Evolutionary conservation across 768 basidiomycete species (phyloP).

Genomic region (Pulveroboletus sp.): DNA sequence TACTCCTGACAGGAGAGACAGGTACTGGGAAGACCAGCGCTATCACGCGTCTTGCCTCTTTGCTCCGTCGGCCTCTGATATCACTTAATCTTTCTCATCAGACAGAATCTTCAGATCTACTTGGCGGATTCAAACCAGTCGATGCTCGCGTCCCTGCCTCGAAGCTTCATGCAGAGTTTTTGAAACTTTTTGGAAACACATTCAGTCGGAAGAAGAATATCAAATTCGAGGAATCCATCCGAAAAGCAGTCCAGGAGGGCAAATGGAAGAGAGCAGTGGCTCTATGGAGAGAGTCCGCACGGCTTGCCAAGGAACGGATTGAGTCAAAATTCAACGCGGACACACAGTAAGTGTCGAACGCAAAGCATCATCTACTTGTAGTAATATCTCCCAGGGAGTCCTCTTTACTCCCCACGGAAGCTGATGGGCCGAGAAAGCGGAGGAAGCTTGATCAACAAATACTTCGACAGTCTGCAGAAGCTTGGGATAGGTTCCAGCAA

Average conservation of each 20-base stretch:
- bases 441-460: slow-evolving; percentile 53
- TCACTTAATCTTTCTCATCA: slow-evolving; percentile 95
- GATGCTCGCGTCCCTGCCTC: slow-evolving; percentile 79
- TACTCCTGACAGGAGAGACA: slow-evolving; percentile 93
- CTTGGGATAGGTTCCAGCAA: slow-evolving; percentile 65
- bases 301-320: slow-evolving; percentile 67
- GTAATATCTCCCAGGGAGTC: slow-evolving; percentile 9
- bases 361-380: background rate
- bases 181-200: slow-evolving; percentile 76
- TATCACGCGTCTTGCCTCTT: slow-evolving; percentile 78
- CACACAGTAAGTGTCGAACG: slow-evolving; percentile 17
- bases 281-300: slow-evolving; percentile 76
- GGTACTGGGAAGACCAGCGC: slow-evolving; percentile 98
- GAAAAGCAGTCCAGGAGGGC: slow-evolving; percentile 75
- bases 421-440: slow-evolving; percentile 60
- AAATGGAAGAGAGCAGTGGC: slow-evolving; percentile 83
- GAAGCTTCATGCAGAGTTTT: slow-evolving; percentile 66
- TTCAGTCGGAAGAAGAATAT: slow-evolving; percentile 90
- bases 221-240: slow-evolving; percentile 75
- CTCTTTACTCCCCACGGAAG: slow-evolving; percentile 32
- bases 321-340: slow-evolving; percentile 32
- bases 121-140: slow-evolving; percentile 96
- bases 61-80: slow-evolving; percentile 72
- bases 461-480: slow-evolving; percentile 42
- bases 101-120: slow-evolving; percentile 88